A percentile compares a stretch with the other conserved stretches of the same genome.
Evolutionary conservation across 2,329 filamentous ascomycete species (phyloP).

Genomic region (Cladophialophora yegresii): DNA sequence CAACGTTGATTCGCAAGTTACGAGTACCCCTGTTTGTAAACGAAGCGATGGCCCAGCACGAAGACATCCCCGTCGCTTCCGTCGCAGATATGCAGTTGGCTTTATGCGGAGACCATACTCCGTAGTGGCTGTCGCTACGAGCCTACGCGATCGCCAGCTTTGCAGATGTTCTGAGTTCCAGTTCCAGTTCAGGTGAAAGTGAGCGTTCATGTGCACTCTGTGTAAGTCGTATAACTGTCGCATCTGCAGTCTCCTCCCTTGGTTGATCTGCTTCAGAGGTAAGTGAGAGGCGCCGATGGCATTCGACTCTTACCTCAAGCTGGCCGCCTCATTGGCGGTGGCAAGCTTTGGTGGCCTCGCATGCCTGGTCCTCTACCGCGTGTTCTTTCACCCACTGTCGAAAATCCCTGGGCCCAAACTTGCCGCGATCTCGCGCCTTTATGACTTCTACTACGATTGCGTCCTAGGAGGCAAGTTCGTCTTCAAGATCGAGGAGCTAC

Average conservation of each 20-base stretch:
- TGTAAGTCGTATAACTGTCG: background rate
- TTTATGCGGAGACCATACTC: background rate
- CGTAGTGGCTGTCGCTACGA: too few species aligned
- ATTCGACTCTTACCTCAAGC: constrained; percentile 12
- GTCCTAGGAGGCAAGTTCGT: constrained; percentile 40
- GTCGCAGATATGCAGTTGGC: constrained; percentile 14
- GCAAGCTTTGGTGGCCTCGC: constrained; percentile 30
- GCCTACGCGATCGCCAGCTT: too few species aligned
- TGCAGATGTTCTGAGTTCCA: too few species aligned
- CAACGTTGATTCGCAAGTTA: background rate
- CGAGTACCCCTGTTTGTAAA: background rate
- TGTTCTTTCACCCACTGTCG: constrained; percentile 33
- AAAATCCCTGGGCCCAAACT: constrained; percentile 32
- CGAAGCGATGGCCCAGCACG: background rate
- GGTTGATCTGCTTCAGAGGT: background rate
- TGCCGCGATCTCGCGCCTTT: constrained; percentile 30
- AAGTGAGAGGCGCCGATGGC: constrained; percentile 12
- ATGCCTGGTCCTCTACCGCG: constrained; percentile 33
- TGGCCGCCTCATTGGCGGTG: constrained; percentile 14
- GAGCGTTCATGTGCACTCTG: background rate
- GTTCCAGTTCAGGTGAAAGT: background rate
- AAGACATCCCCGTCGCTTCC: background rate
- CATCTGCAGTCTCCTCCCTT: background rate
- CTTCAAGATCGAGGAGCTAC: constrained; percentile 43
- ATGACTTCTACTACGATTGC: constrained; percentile 47